Conservation (phyloP, 495 filamentous ascomycete species). For the Lasiosphaeria ovina region DNA sequence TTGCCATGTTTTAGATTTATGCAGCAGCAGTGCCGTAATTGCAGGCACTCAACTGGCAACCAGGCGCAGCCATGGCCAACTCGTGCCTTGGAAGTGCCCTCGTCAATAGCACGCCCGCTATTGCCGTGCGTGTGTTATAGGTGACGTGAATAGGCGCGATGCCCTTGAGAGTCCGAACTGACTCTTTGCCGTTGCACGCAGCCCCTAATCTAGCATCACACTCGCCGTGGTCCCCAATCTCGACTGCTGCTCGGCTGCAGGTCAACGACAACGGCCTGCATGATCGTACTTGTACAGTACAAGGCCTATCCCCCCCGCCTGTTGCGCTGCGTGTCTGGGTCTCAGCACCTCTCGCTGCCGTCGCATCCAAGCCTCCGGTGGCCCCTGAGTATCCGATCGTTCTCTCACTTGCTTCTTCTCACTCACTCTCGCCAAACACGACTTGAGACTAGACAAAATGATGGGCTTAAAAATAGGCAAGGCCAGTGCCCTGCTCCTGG, state of each 20-base stretch:
- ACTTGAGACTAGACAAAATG: constrained; percentile 19
- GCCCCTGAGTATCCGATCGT: constrained; percentile 1
- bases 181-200: too few species aligned
- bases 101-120: constrained; percentile 21
- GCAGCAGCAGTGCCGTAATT: constrained; percentile 18
- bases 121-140: constrained; percentile 5
- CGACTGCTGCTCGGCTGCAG: too few species aligned
- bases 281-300: constrained; percentile 1
- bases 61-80: constrained; percentile 7
- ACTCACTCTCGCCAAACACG: background rate
- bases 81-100: constrained; percentile 28
- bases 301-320: background rate
- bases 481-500: constrained; percentile 28
- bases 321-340: background rate
- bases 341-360: background rate
- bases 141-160: constrained; percentile 1
- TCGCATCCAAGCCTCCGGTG: background rate
- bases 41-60: constrained; percentile 16
- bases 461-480: constrained; percentile 17
- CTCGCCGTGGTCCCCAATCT: too few species aligned
- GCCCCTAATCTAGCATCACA: too few species aligned
- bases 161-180: background rate
- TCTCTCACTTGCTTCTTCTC: constrained; percentile 15
- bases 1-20: constrained; percentile 20
- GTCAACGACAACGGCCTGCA: background rate